A percentile compares a stretch with the other conserved stretches of the same genome.
Evolutionary conservation across 2,329 filamentous ascomycete species (phyloP).

Genomic region (Penicillium janthinellum): DNA sequence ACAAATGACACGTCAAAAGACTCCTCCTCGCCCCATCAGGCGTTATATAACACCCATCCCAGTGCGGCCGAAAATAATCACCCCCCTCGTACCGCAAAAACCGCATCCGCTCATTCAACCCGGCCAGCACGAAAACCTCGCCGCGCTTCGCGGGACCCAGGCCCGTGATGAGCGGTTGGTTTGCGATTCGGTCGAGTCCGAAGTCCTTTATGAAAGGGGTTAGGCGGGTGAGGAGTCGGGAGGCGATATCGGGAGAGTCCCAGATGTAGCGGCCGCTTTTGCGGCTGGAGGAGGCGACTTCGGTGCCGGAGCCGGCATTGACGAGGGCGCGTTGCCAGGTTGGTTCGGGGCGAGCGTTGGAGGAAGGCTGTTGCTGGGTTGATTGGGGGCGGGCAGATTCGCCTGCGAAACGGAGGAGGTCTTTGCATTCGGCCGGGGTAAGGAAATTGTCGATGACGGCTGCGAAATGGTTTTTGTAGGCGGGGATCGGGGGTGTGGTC

Average conservation of each 20-base stretch:
- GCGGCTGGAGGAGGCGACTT: conserved; percentile 61
- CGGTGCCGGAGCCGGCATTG: conserved; percentile 63
- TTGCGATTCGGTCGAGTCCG: conserved; percentile 42
- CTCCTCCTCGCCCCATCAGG: conserved; percentile 54
- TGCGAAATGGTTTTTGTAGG: conserved; percentile 60
- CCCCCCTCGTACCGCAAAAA: conserved; percentile 73
- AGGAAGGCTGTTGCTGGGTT: not conserved
- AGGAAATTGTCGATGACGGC: conserved; percentile 66
- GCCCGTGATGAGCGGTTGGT: conserved; percentile 48
- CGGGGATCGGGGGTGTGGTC: conserved; percentile 49
- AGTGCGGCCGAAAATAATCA: conserved; percentile 74
- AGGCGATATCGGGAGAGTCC: conserved; percentile 65
- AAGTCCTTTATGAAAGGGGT: conserved; percentile 53
- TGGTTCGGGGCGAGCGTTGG: conserved; percentile 16
- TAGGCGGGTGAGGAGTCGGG: conserved; percentile 63
- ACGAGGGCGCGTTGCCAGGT: conserved; percentile 71
- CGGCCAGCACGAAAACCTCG: conserved; percentile 38
- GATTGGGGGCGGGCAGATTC: conserved; percentile 32
- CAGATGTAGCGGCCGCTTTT: conserved; percentile 78
- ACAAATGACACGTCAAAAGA: conserved; percentile 59
- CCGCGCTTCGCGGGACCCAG: conserved; percentile 45
- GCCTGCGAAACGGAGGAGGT: conserved; percentile 57
- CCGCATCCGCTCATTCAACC: conserved; percentile 72
- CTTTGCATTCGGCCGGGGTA: conserved; percentile 62
- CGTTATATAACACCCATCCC: conserved; percentile 61